Evolutionary conservation across 2,329 filamentous ascomycete genomes (phyloP).

Genomic region (Chaetomiaceae sp.): DNA sequence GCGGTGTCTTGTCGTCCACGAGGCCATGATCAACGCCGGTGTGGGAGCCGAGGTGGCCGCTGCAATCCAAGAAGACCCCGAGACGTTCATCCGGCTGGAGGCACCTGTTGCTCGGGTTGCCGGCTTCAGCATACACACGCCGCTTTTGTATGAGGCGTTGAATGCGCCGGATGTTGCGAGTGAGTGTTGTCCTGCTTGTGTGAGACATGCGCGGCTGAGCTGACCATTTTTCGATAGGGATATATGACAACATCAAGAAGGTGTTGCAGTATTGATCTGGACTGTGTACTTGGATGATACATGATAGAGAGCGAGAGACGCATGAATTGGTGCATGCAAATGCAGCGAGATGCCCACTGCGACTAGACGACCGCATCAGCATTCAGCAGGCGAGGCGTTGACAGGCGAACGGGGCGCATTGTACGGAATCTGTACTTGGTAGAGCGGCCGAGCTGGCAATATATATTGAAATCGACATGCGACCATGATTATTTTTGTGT

Average conservation of each 20-base stretch:
- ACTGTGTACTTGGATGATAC: background rate
- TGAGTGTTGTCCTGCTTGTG: conserved; percentile 46
- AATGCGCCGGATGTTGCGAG: conserved; percentile 81
- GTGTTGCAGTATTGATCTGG: conserved; percentile 55
- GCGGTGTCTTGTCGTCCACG: conserved; percentile 80
- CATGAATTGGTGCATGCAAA: no score
- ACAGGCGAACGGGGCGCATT: conserved; percentile 1
- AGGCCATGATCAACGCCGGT: conserved; percentile 86
- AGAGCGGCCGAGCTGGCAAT: no score
- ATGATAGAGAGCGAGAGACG: no score
- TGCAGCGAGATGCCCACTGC: no score
- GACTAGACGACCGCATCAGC: no score
- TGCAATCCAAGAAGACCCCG: conserved; percentile 71
- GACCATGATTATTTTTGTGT: no score
- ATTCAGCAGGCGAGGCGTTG: conserved; percentile 18
- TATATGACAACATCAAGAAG: conserved; percentile 67
- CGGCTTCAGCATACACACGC: conserved; percentile 84
- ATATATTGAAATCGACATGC: background rate
- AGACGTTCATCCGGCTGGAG: conserved; percentile 76
- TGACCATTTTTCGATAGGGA: conserved; percentile 44
- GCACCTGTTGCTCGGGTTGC: conserved; percentile 80
- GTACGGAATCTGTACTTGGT: background rate
- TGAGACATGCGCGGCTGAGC: conserved; percentile 8
- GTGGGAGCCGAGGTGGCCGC: conserved; percentile 86
- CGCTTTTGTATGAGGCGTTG: conserved; percentile 73